Conservation (phyloP, 2,329 filamentous ascomycete genomes). For the Xylaria hypoxylon region DNA sequence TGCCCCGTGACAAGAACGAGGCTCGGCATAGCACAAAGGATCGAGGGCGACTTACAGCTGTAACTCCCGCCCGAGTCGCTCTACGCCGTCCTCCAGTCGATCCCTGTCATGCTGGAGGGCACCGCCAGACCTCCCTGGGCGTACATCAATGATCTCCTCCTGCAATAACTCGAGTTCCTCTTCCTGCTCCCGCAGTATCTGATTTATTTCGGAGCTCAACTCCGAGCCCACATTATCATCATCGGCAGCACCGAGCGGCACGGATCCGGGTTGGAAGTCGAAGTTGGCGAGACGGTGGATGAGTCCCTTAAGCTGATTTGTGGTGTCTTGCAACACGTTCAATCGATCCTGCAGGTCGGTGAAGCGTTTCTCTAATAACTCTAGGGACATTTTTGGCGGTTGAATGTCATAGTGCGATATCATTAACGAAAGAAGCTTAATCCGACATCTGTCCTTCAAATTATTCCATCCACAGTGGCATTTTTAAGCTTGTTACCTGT, state of each 20-base stretch:
- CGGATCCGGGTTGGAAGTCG: constrained; percentile 68
- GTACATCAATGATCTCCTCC: constrained; percentile 81
- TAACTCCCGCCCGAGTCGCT: constrained; percentile 76
- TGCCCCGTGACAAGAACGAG: not conserved
- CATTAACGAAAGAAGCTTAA: constrained; percentile 1
- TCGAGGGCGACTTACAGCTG: constrained; percentile 64
- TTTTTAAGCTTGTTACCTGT: constrained; percentile 17
- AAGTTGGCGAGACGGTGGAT: constrained; percentile 70
- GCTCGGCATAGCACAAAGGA: not conserved
- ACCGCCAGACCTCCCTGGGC: constrained; percentile 62
- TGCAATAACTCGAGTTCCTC: constrained; percentile 84
- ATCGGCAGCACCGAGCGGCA: constrained; percentile 62
- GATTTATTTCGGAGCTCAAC: constrained; percentile 82
- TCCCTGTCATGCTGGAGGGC: constrained; percentile 71
- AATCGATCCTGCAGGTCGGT: constrained; percentile 71
- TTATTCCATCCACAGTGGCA: constrained; percentile 27
- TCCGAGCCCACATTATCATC: constrained; percentile 73
- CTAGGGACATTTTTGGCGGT: constrained; percentile 62
- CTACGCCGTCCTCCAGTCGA: constrained; percentile 73
- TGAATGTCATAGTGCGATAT: not conserved
- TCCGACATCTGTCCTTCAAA: constrained; percentile 22
- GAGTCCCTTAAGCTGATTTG: constrained; percentile 66
- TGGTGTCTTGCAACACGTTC: constrained; percentile 69
- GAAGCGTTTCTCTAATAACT: constrained; percentile 72
- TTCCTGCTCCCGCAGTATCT: constrained; percentile 79